Conservation (phyloP, 768 basidiomycete genomes). For the Suillus ampliporus region DNA sequence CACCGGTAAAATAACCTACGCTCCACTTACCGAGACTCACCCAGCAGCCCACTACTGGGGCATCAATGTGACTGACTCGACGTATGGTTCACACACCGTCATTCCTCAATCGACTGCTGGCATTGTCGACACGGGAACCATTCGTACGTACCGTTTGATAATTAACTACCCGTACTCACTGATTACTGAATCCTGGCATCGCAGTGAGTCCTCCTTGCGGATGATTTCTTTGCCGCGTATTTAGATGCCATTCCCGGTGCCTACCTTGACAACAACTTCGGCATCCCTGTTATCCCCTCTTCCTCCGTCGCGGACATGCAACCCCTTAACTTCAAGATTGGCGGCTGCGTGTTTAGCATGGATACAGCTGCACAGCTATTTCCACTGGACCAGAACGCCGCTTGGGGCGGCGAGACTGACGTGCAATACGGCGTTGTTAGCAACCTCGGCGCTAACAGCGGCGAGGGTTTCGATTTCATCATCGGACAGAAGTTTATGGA, state of each 20-base stretch:
- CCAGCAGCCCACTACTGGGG: constrained; percentile 36
- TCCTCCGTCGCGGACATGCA: constrained; percentile 23
- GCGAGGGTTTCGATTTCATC: constrained; percentile 20
- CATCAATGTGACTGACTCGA: constrained; percentile 27
- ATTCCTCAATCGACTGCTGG: constrained; percentile 31
- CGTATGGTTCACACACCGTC: constrained; percentile 20
- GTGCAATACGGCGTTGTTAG: constrained; percentile 20
- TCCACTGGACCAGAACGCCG: constrained; percentile 20
- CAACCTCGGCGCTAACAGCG: constrained; percentile 11
- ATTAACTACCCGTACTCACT: neutral
- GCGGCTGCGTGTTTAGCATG: constrained; percentile 14
- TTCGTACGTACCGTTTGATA: constrained; percentile 16
- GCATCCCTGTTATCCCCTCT: constrained; percentile 24
- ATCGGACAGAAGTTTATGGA: constrained; percentile 27
- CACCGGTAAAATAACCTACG: constrained; percentile 28
- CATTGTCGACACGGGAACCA: constrained; percentile 36
- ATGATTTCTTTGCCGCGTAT: constrained; percentile 24
- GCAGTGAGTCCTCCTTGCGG: constrained; percentile 30
- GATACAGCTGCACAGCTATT: constrained; percentile 27
- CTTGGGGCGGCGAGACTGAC: constrained; percentile 18
- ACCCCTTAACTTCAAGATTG: constrained; percentile 22
- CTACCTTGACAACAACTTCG: neutral
- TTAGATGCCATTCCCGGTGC: constrained; percentile 22
- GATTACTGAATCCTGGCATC: neutral
- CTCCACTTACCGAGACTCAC: constrained; percentile 30